Evolutionary conservation across 306 rosid genomes (phyloP).

Genomic region (Styphnolobium japonicum): DNA sequence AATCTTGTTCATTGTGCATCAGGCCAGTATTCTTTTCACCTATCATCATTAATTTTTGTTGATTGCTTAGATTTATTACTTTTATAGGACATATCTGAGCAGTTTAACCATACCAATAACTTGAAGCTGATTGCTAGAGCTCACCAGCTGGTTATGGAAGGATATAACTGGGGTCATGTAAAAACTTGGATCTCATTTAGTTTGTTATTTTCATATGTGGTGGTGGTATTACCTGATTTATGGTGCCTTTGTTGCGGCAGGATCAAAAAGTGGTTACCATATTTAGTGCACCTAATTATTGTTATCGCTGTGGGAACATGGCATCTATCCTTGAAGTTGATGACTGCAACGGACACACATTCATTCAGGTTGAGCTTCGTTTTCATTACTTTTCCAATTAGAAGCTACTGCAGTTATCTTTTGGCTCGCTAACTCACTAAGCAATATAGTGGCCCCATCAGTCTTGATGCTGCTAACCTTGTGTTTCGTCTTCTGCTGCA

Average conservation of each 20-base stretch:
- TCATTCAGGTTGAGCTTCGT: conserved; percentile 73
- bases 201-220: background rate
- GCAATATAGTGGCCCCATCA: background rate
- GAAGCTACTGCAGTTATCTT: background rate
- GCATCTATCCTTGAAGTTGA: conserved; percentile 95
- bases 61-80: background rate
- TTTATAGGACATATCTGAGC: conserved; percentile 88
- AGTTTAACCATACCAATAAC: conserved; percentile 88
- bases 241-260: conserved; percentile 41
- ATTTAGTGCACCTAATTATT: conserved; percentile 92
- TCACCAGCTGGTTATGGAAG: conserved; percentile 99
- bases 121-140: conserved; percentile 96
- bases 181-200: conserved; percentile 8
- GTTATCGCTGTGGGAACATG: conserved; percentile 97
- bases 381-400: background rate
- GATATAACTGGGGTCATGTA: conserved; percentile 96
- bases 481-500: background rate
- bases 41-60: background rate
- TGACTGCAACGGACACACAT: conserved; percentile 93
- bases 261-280: conserved; percentile 97
- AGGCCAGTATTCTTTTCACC: background rate
- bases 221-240: background rate
- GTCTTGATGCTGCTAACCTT: background rate
- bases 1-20: background rate
- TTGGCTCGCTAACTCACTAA: background rate